Percentiles rank a stretch among this genome's conserved stretches.
Evolutionary conservation across 2,329 filamentous ascomycete species (phyloP).

Genomic region (Onygena corvina): DNA sequence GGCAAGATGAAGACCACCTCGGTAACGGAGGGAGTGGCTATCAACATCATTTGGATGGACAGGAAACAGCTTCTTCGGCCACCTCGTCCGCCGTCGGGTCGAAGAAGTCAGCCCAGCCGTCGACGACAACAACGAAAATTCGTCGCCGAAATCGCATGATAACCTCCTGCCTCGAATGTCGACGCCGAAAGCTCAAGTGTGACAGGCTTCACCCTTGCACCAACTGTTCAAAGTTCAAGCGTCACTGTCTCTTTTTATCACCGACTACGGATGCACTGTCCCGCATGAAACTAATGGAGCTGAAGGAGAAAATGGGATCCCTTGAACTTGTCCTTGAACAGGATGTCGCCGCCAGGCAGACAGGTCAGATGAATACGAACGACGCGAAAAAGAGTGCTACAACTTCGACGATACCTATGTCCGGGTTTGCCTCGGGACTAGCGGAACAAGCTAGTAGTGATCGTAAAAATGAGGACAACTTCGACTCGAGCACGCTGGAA

Average conservation of each 20-base stretch:
- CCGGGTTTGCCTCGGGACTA: not conserved
- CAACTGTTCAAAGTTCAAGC: slow-evolving; percentile 42
- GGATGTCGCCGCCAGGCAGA: slow-evolving; percentile 45
- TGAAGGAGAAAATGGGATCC: slow-evolving; percentile 66
- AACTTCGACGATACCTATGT: not conserved
- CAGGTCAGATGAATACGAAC: slow-evolving; percentile 1
- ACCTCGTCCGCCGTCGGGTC: not conserved
- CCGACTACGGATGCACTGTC: slow-evolving; percentile 56
- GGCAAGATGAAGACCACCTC: not conserved
- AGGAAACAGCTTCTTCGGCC: not conserved
- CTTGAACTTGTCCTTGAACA: slow-evolving; percentile 58
- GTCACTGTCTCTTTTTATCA: slow-evolving; percentile 52
- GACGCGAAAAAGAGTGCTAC: not conserved
- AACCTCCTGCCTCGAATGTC: slow-evolving; percentile 57
- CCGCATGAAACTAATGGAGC: slow-evolving; percentile 58
- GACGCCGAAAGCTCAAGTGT: slow-evolving; percentile 64
- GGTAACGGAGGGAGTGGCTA: not conserved
- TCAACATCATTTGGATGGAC: not conserved
- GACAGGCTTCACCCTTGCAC: slow-evolving; percentile 58
- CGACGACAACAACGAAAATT: slow-evolving; percentile 25
- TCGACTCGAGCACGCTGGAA: slow-evolving; percentile 23
- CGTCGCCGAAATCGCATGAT: slow-evolving; percentile 56
- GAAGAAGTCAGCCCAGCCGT: not conserved
- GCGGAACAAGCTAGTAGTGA: not conserved
- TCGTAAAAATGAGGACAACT: not conserved